These are phyloP conservation scores for Limnomonas spitsbergensis DNA, from an alignment of 139 green algal species.

Conservation along the genomic window DNA sequence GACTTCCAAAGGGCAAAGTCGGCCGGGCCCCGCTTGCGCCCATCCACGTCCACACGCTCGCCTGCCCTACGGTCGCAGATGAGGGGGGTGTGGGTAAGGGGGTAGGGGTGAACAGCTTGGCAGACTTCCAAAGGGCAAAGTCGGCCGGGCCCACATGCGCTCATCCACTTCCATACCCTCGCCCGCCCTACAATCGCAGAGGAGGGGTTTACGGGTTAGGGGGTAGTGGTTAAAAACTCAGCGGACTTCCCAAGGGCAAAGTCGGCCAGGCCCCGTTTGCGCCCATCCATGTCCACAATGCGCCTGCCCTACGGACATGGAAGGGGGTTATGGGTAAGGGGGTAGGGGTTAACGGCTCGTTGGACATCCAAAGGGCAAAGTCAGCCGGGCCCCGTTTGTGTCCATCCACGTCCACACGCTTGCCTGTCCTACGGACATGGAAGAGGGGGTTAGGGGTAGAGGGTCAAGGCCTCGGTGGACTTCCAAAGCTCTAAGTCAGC, in stretches of 20 bases:
- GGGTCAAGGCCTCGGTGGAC: conserved; percentile 84
- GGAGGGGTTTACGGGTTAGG: too few relatives aligned
- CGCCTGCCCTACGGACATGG: conserved; percentile 58
- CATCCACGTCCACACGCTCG: conserved; percentile 84
- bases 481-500: conserved; percentile 98
- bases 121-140: conserved; percentile 96
- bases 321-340: too few relatives aligned
- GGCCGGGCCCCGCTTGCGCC: conserved; percentile 76
- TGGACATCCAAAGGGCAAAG: conserved; percentile 96
- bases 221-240: too few relatives aligned
- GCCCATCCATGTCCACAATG: too few relatives aligned
- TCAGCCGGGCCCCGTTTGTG: conserved; percentile 86
- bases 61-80: conserved; percentile 54
- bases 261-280: too few relatives aligned
- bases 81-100: too few relatives aligned
- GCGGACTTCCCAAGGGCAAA: conserved; percentile 97
- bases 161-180: conserved; percentile 84
- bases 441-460: too few relatives aligned
- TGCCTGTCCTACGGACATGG: conserved; percentile 57
- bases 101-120: too few relatives aligned
- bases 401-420: conserved; percentile 82
- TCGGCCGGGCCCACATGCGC: conserved; percentile 85
- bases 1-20: conserved; percentile 99
- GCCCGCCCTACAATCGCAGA: conserved; percentile 53
- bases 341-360: too few relatives aligned